Evolutionary conservation across 2,329 filamentous ascomycete species (phyloP).

Genomic region (Trichoderma pleuroti): DNA sequence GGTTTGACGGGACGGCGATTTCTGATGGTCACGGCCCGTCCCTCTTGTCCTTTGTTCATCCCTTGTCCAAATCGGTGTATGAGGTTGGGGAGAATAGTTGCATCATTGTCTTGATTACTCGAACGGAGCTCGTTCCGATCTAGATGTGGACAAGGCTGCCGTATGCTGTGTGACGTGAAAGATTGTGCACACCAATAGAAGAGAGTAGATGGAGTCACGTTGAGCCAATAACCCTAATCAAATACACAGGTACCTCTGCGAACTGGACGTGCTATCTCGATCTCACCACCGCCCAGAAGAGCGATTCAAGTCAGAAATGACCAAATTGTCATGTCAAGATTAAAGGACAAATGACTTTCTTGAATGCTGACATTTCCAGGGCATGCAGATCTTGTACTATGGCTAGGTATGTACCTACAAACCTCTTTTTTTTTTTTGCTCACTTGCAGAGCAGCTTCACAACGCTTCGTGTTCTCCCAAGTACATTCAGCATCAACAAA

Average conservation of each 20-base stretch:
- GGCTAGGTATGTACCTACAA: background rate
- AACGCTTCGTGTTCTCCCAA: background rate
- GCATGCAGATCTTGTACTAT: background rate
- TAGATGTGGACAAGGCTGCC: background rate
- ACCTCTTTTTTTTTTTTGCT: background rate
- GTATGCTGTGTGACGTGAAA: constrained; percentile 3
- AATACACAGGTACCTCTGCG: background rate
- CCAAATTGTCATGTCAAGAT: background rate
- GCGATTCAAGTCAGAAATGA: background rate
- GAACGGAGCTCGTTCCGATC: background rate
- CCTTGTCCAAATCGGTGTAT: background rate
- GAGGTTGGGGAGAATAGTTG: background rate
- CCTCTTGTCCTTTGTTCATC: background rate
- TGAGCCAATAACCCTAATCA: background rate
- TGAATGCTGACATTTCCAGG: background rate
- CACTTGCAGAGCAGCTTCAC: background rate
- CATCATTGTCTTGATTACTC: background rate
- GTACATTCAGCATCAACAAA: background rate
- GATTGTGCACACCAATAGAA: background rate
- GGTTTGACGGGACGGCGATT: background rate
- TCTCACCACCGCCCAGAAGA: background rate
- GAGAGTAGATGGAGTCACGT: background rate
- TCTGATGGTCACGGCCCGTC: background rate
- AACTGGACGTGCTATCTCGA: background rate
- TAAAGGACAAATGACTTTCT: background rate